Conservation (phyloP, 1,139 yeast genomes). For the Kurtzmaniella natalensis region DNA sequence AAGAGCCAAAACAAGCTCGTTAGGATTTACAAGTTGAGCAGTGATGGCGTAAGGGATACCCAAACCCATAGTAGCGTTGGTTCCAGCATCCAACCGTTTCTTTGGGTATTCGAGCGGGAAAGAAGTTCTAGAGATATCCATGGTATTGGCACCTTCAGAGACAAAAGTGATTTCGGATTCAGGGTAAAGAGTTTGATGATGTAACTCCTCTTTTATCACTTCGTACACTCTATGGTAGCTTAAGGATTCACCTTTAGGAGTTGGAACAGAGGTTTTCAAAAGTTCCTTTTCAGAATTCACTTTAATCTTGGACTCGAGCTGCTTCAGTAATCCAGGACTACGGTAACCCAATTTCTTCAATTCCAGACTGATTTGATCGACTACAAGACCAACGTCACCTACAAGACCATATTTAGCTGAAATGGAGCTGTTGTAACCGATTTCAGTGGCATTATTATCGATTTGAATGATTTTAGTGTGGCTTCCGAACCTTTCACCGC, state of each 20-base stretch:
- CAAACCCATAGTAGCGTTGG: slow-evolving; percentile 70
- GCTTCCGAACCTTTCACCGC: slow-evolving; percentile 48
- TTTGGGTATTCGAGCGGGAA: slow-evolving; percentile 51
- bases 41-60: slow-evolving; percentile 66
- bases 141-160: slow-evolving; percentile 67
- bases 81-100: slow-evolving; percentile 61
- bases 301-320: slow-evolving; percentile 22
- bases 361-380: slow-evolving; percentile 25
- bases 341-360: slow-evolving; percentile 15
- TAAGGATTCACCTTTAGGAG: slow-evolving; percentile 16
- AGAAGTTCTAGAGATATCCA: slow-evolving; percentile 61
- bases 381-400: slow-evolving; percentile 47
- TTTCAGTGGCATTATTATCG: slow-evolving; percentile 48
- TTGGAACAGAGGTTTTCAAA: background rate
- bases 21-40: slow-evolving; percentile 46
- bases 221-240: slow-evolving; percentile 53
- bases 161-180: slow-evolving; percentile 33
- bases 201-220: slow-evolving; percentile 32
- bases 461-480: slow-evolving; percentile 50
- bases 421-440: slow-evolving; percentile 39
- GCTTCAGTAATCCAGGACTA: slow-evolving; percentile 24
- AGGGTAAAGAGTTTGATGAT: slow-evolving; percentile 9
- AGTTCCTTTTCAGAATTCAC: slow-evolving; percentile 27
- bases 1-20: slow-evolving; percentile 47
- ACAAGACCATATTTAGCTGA: slow-evolving; percentile 33